Evolutionary conservation across 768 basidiomycete genomes (phyloP), one percentile per base, ranked within the genome.

Genomic region (Lentinula sp.): DNA sequence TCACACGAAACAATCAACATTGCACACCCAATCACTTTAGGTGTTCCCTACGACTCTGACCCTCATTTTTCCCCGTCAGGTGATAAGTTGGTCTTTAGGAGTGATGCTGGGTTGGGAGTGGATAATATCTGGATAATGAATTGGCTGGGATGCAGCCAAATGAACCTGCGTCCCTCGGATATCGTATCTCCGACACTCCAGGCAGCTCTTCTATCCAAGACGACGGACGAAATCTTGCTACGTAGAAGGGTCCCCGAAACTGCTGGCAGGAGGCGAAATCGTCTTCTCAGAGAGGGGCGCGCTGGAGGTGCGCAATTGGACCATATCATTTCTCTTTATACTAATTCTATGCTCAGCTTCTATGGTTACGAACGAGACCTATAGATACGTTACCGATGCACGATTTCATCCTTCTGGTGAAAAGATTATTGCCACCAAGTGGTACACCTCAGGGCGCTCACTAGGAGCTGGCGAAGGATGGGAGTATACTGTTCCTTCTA

Each of bases 401-500:
- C 82, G 85, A 49, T 90, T 87, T 76, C 86, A 91, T 66, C 85
- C 87, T 3, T 83, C 82, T 9, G 86, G 86, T 1, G 65, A 70
- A 35, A 84, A 78, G 64, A 71, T 90, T 16, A 73, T 90, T 57
- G 86, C 88, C n/a, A 90, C 88, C 10, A 90, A 90, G 68, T 88
- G 88, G 88, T 90, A 88, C 64, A 88, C 84, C 28, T 84, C 83
- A 5, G 64, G 55, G 35, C 82, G 88, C 6, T 85, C 84, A 54
- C 74, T 90, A 36, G 86, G 85, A 39, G 87, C 86, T 1, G 87
- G 86, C 1, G 89, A 90, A 75, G 86, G 83, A 45, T 90, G 88
- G 89, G 79, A 84, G 67, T 90, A 85, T 62, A 51, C 70, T 6
- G 76, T 87, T 28, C 85, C 86, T 10, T 73, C 71, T n/a, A 62